Evolutionary conservation across 2,329 filamentous ascomycete genomes (phyloP).

Genomic region (Neurospora sp.): DNA sequence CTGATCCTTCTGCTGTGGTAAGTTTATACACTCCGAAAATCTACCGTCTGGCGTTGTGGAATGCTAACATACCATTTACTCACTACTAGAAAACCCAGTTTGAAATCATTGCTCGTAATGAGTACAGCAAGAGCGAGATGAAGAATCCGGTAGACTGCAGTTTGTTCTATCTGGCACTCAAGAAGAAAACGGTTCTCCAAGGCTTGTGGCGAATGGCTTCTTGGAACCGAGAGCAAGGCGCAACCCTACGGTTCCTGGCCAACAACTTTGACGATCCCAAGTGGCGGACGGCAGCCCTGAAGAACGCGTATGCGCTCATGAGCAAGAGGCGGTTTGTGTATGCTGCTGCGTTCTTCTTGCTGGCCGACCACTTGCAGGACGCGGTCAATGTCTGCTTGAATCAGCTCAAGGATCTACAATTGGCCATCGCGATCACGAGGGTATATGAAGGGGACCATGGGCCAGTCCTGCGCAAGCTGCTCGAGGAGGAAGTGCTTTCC

Average conservation of each 20-base stretch:
- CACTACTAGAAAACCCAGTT: conserved; percentile 58
- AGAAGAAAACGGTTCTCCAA: conserved; percentile 81
- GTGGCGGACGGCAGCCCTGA: conserved; percentile 82
- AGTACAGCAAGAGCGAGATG: conserved; percentile 79
- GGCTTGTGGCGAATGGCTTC: conserved; percentile 91
- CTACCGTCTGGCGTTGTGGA: not conserved
- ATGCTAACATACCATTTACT: not conserved
- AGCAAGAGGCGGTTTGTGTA: conserved; percentile 87
- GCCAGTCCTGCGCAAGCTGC: conserved; percentile 58
- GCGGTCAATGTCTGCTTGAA: conserved; percentile 79
- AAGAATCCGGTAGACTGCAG: conserved; percentile 89
- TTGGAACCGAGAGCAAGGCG: conserved; percentile 76
- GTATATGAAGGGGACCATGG: conserved; percentile 83
- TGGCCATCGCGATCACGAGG: conserved; percentile 78
- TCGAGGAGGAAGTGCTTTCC: conserved; percentile 71
- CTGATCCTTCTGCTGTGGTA: conserved; percentile 66
- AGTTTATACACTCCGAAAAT: conserved; percentile 20
- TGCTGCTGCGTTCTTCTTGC: conserved; percentile 87
- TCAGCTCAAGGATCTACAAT: conserved; percentile 78
- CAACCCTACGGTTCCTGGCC: conserved; percentile 69
- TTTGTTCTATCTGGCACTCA: conserved; percentile 81
- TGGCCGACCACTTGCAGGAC: conserved; percentile 76
- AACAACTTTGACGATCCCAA: conserved; percentile 83
- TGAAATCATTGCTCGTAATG: conserved; percentile 81
- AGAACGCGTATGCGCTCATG: conserved; percentile 92